Evolutionary conservation across 352 stramenopile genomes (phyloP).

Genomic region (Aphanomyces euteiches): DNA sequence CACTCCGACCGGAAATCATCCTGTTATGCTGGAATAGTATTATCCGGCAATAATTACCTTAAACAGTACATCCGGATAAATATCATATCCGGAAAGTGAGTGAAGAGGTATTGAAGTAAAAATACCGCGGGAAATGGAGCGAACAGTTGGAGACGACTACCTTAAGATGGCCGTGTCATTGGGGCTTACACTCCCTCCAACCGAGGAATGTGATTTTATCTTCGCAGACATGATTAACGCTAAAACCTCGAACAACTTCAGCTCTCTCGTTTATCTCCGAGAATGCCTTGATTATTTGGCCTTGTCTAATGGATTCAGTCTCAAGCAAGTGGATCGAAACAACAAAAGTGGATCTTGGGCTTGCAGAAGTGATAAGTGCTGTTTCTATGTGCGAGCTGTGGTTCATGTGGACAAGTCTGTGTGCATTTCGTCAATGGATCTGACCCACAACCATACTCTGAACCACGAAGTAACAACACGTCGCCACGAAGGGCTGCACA

Average conservation of each 20-base stretch:
- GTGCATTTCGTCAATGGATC: not conserved
- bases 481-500: not conserved
- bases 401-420: not conserved
- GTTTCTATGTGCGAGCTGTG: not conserved
- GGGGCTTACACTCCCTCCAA: not conserved
- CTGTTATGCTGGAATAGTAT: not conserved
- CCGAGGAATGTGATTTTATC: not conserved
- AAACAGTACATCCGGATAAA: constrained; percentile 9
- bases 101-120: not conserved
- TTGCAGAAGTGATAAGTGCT: not conserved
- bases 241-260: not conserved
- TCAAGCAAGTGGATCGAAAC: not conserved
- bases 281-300: not conserved
- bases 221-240: not conserved
- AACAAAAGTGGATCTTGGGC: not conserved
- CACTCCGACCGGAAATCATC: too few species aligned
- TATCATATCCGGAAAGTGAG: not conserved
- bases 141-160: not conserved
- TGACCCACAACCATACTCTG: constrained; percentile 6
- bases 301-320: not conserved
- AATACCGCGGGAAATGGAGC: not conserved
- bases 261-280: not conserved
- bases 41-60: constrained; percentile 29
- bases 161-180: not conserved
- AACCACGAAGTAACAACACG: not conserved